These are phyloP conservation scores for Anastatica hierochuntica DNA, from an alignment of 345 rosid species.

Conservation along the genomic window DNA sequence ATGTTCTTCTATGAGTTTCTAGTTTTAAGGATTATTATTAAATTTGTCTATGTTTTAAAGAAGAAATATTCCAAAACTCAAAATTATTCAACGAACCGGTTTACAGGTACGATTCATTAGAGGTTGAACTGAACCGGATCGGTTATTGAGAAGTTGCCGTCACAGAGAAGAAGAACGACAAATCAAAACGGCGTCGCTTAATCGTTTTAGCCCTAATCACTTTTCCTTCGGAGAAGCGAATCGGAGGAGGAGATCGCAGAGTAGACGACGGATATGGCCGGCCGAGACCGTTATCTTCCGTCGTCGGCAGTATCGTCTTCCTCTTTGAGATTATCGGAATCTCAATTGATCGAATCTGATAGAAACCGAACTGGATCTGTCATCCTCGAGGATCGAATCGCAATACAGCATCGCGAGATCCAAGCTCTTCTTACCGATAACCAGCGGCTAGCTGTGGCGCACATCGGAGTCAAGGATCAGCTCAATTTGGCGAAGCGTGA, in stretches of 20 bases:
- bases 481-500: constrained; percentile 49
- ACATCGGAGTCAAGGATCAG: constrained; percentile 65
- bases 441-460: constrained; percentile 51
- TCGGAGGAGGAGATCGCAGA: constrained; percentile 13
- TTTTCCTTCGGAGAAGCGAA: too few species aligned
- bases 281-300: constrained; percentile 12
- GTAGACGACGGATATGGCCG: constrained; percentile 9
- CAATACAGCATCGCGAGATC: constrained; percentile 62
- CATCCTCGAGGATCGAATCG: constrained; percentile 62
- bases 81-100: too few species aligned
- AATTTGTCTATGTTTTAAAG: too few species aligned
- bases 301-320: not conserved
- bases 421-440: constrained; percentile 58
- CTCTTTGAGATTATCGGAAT: constrained; percentile 3
- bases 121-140: too few species aligned
- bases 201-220: too few species aligned
- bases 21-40: too few species aligned
- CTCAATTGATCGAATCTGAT: constrained; percentile 10
- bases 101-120: too few species aligned
- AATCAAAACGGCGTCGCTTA: too few species aligned
- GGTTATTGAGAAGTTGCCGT: too few species aligned
- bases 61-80: too few species aligned
- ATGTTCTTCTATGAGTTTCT: too few species aligned
- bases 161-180: too few species aligned
- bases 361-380: constrained; percentile 10